Percentiles rank a stretch among this genome's conserved stretches.
phyloP scores from a whole-genome alignment of 2,329 filamentous ascomycete species.

The Aspergillus pseudoviridinutans region DNA sequence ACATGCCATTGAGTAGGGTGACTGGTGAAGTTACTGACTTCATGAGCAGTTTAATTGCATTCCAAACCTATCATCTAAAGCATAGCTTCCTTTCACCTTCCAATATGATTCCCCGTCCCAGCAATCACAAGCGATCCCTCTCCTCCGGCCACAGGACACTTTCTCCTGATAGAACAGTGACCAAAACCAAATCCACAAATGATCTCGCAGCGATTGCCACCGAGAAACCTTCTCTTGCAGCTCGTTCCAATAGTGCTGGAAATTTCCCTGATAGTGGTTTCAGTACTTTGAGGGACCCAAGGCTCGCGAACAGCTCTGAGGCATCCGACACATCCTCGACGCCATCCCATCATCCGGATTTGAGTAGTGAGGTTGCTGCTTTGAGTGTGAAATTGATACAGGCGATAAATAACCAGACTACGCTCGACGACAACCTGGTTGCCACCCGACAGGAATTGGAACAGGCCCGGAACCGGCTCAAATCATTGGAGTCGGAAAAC shows the following conservation, averaged over 20 bases:
- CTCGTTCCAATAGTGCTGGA: slow-evolving; percentile 25
- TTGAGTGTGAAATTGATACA: slow-evolving; percentile 95
- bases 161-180: slow-evolving; percentile 36
- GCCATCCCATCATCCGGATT: slow-evolving; percentile 51
- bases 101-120: slow-evolving; percentile 35
- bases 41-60: slow-evolving; percentile 33
- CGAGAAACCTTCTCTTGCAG: slow-evolving; percentile 19
- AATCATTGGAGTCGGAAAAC: slow-evolving; percentile 64
- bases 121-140: slow-evolving; percentile 34
- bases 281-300: slow-evolving; percentile 45
- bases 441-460: slow-evolving; percentile 81
- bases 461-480: slow-evolving; percentile 62
- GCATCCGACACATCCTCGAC: slow-evolving; percentile 33
- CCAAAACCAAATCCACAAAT: slow-evolving; percentile 44
- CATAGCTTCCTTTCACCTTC: slow-evolving; percentile 34
- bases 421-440: slow-evolving; percentile 81
- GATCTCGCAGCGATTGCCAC: slow-evolving; percentile 36
- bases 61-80: slow-evolving; percentile 34
- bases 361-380: slow-evolving; percentile 75
- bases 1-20: background rate
- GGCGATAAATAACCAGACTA: slow-evolving; percentile 94
- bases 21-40: slow-evolving; percentile 10
- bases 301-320: slow-evolving; percentile 34
- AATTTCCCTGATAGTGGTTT: slow-evolving; percentile 39
- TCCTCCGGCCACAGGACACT: slow-evolving; percentile 33